phyloP scores from a whole-genome alignment of 371 early-diverging fungal genomes.

The Circinella umbellata region DNA sequence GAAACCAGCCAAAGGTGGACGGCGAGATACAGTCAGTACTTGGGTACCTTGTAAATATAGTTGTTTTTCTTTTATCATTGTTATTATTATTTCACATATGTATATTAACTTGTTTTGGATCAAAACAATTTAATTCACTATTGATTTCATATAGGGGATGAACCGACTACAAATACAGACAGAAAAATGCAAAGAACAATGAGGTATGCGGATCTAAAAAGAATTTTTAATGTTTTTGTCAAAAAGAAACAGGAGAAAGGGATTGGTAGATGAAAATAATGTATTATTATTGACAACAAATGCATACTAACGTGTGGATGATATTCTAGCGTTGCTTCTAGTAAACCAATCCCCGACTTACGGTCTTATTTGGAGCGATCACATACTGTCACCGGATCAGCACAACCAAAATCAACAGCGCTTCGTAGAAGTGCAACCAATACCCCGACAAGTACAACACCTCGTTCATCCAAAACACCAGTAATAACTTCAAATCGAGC shows the following conservation, averaged over 20 bases:
- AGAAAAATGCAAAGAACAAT: slow-evolving; percentile 14
- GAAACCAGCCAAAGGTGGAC: slow-evolving; percentile 7
- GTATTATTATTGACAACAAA: not conserved
- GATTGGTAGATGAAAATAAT: too few relatives aligned
- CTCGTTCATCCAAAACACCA: slow-evolving; percentile 9
- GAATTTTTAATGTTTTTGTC: too few relatives aligned
- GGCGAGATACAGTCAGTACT: slow-evolving; percentile 18
- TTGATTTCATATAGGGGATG: slow-evolving; percentile 15
- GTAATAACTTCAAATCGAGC: not conserved
- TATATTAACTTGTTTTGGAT: too few relatives aligned
- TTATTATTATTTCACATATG: too few relatives aligned
- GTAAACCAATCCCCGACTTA: slow-evolving; percentile 28
- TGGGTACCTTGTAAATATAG: slow-evolving; percentile 27
- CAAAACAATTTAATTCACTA: too few relatives aligned
- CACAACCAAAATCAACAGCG: slow-evolving; percentile 3
- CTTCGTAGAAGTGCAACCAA: slow-evolving; percentile 2
- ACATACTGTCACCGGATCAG: not conserved
- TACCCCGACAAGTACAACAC: slow-evolving; percentile 14
- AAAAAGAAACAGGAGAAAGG: too few relatives aligned
- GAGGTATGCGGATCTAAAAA: not conserved
- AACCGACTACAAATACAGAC: slow-evolving; percentile 12
- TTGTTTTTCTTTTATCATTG: not conserved
- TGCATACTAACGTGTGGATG: too few relatives aligned
- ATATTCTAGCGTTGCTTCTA: not conserved
- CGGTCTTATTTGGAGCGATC: slow-evolving; percentile 27